Percentiles rank a stretch among this genome's conserved stretches.
These are phyloP conservation scores for Scedosporium dehoogii DNA, from an alignment of 2,329 filamentous ascomycete genomes.

Conservation along the genomic window DNA sequence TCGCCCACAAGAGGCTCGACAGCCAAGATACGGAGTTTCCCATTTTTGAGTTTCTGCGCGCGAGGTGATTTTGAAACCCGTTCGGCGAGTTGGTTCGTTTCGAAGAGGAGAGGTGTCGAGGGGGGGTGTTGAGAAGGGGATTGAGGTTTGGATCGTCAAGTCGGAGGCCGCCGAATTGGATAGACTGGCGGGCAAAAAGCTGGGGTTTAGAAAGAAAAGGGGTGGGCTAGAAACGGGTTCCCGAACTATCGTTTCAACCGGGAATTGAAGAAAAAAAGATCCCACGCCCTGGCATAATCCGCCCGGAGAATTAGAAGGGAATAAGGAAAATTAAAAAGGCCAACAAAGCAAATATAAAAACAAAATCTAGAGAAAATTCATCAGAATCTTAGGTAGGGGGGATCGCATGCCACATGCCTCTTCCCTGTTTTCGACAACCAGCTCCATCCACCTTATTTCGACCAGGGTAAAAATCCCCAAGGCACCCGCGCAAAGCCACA, in stretches of 20 bases:
- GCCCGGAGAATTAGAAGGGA: neutral
- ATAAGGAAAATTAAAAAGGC: neutral
- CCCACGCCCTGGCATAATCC: neutral
- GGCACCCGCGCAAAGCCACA: neutral
- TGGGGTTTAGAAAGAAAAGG: neutral
- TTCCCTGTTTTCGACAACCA: neutral
- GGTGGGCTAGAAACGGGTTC: neutral
- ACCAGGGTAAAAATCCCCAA: neutral
- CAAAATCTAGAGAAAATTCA: neutral
- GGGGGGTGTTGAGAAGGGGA: neutral
- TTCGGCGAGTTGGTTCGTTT: too few relatives aligned
- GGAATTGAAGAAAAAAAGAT: neutral
- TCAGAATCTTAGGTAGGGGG: neutral
- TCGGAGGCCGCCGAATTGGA: neutral
- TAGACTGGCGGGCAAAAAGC: neutral
- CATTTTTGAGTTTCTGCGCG: conserved; percentile 29
- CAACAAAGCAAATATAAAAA: neutral
- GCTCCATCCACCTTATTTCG: neutral
- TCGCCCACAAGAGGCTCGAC: conserved; percentile 69
- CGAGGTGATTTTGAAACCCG: too few relatives aligned
- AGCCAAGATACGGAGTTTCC: conserved; percentile 59
- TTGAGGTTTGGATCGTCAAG: neutral
- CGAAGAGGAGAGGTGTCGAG: too few relatives aligned
- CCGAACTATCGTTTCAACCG: neutral
- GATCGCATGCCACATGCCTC: neutral